Conservation (phyloP, 2,329 filamentous ascomycete genomes). For the Pezicula rhizophila region DNA sequence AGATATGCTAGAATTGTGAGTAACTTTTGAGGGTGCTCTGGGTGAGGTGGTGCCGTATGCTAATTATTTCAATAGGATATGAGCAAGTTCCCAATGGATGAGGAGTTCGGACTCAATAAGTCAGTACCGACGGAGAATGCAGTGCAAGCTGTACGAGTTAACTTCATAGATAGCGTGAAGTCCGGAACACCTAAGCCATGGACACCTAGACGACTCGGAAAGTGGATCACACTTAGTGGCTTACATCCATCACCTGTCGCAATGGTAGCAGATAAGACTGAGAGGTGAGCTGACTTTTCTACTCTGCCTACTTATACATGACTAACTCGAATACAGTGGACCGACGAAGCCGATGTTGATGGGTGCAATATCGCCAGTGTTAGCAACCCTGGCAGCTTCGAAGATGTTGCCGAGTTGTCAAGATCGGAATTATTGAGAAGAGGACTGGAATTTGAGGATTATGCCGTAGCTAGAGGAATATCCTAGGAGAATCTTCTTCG, state of each 20-base stretch:
- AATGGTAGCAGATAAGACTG: constrained; percentile 61
- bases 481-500: constrained; percentile 51
- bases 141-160: constrained; percentile 35
- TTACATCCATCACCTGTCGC: constrained; percentile 48
- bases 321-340: constrained; percentile 40
- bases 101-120: constrained; percentile 40
- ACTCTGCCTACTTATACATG: background rate
- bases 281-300: constrained; percentile 25
- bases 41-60: too few relatives aligned
- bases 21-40: too few relatives aligned
- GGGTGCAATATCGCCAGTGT: constrained; percentile 63
- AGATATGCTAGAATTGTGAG: constrained; percentile 60
- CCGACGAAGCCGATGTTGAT: constrained; percentile 62
- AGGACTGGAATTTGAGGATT: constrained; percentile 45
- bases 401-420: constrained; percentile 59
- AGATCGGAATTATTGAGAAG: constrained; percentile 55
- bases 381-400: constrained; percentile 50
- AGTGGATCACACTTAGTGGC: constrained; percentile 62
- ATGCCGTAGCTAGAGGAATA: constrained; percentile 47
- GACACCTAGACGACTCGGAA: constrained; percentile 62
- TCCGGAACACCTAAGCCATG: constrained; percentile 30
- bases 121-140: constrained; percentile 15
- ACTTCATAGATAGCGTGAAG: constrained; percentile 34
- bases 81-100: constrained; percentile 51
- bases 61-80: constrained; percentile 31